A percentile compares a stretch with the other conserved stretches of the same genome.
Evolutionary conservation across 139 green algal genomes (phyloP).

Genomic region (Tetradesmus obliquus): DNA sequence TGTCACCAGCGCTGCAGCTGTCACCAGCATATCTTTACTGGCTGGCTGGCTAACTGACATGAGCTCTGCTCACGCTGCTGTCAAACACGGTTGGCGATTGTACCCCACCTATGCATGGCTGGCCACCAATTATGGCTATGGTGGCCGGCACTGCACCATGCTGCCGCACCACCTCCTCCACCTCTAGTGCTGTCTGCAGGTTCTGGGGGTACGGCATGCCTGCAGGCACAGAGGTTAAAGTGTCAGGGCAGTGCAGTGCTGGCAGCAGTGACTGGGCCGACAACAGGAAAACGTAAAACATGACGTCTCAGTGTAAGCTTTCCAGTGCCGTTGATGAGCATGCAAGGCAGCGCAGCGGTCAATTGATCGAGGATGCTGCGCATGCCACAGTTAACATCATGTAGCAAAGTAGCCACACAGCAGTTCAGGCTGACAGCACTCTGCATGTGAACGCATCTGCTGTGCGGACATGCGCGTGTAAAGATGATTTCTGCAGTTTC

Average conservation of each 20-base stretch:
- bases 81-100: too few species aligned
- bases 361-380: too few species aligned
- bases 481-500: neutral
- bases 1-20: too few species aligned
- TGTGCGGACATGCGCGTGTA: neutral
- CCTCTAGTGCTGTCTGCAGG: slow-evolving; percentile 84
- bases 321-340: too few species aligned
- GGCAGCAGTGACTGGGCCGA: neutral
- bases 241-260: neutral
- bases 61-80: too few species aligned
- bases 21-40: too few species aligned
- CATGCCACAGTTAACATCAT: too few species aligned
- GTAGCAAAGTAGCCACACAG: too few species aligned
- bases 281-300: too few species aligned
- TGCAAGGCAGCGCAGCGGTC: too few species aligned
- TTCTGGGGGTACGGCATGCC: slow-evolving; percentile 98
- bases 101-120: slow-evolving; percentile 71
- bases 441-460: neutral
- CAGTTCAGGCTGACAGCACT: neutral
- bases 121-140: slow-evolving; percentile 91
- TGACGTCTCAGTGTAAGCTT: too few species aligned
- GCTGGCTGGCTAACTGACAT: too few species aligned
- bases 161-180: slow-evolving; percentile 86
- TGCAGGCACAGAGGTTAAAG: slow-evolving; percentile 20
- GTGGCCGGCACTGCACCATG: slow-evolving; percentile 91